Conservation (phyloP, 257 asterid species). For the Solanum chmielewskii region DNA sequence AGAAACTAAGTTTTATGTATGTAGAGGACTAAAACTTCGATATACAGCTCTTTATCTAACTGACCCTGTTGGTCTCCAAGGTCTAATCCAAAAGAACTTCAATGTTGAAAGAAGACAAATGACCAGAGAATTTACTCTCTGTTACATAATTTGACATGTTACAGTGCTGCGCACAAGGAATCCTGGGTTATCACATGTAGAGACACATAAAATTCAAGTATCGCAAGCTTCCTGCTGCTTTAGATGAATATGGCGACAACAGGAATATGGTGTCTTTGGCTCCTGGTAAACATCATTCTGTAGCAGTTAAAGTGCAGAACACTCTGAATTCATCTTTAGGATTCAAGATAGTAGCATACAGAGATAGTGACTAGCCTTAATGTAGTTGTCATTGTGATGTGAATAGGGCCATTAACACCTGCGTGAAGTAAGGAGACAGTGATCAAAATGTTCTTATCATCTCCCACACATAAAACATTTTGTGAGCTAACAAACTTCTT, state of each 20-base stretch:
- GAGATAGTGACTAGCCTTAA: conserved; percentile 14
- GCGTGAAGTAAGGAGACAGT: background rate
- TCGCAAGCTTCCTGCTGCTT: background rate
- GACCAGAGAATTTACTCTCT: background rate
- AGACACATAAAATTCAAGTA: background rate
- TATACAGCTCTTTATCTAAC: background rate
- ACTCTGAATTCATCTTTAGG: background rate
- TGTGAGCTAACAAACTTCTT: background rate
- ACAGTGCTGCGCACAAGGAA: background rate
- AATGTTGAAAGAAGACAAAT: background rate
- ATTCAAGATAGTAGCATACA: background rate
- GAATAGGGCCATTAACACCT: conserved; percentile 41
- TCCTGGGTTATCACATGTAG: background rate
- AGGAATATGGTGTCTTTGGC: background rate
- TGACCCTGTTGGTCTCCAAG: background rate
- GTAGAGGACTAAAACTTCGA: background rate
- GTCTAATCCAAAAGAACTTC: background rate
- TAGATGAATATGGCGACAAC: background rate
- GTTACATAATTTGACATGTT: background rate
- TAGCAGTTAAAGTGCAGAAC: background rate
- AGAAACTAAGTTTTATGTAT: background rate
- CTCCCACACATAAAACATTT: background rate
- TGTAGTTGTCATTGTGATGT: conserved; percentile 21
- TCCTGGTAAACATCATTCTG: background rate
- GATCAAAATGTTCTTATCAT: background rate